Base-by-base conservation (phyloP, 768 basidiomycete genomes). In the Lactarius hengduanensis region DNA sequence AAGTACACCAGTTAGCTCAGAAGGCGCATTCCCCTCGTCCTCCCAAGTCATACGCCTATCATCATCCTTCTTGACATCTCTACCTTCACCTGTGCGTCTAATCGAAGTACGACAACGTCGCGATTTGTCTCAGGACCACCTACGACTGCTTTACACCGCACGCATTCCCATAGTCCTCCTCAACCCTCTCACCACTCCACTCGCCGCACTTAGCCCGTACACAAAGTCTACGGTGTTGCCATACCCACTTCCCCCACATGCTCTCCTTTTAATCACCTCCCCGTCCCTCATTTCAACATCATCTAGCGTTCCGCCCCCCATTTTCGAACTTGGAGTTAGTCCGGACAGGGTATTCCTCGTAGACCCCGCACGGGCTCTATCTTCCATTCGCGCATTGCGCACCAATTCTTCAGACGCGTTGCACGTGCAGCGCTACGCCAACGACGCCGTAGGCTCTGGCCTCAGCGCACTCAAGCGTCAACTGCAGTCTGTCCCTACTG, bases 91-190 rank as follows among this genome's bases (percentile, higher is more conserved):
- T 6, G 36, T 76, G 5, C 70, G 73, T 30, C n/a, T 78, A 3
- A 62, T 65, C 1, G 77, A 77, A 59, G 65, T 75, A n/a, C 53
- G 62, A 22, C 63, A 61, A 13, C 55, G 53, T 61, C 65, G 36
- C n/a, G 20, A 45, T 20, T 56, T 71, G 11, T 63, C 60, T 56
- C 30, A 59, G 32, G 63, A 56, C 47, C 40, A 61, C 54, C 26
- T 68, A n/a, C 67, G 66, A 53, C 59, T 69, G 4, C 68, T 77
- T 4, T 73, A 73, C 66, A 65, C 73, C 67, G 85, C 86, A 9
- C 88, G 91, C 71, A 77, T 90, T 43, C 81, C 87, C n/a, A 74
- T 92, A 67, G 69, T 91, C 20, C 78, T 90, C 18, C 82, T 78
- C 72, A 89, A 90, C 66, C 87, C 89, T 7, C 64, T 86, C 45